phyloP scores from a whole-genome alignment of 768 basidiomycete genomes.

The Rhizopogon vesiculosus region DNA sequence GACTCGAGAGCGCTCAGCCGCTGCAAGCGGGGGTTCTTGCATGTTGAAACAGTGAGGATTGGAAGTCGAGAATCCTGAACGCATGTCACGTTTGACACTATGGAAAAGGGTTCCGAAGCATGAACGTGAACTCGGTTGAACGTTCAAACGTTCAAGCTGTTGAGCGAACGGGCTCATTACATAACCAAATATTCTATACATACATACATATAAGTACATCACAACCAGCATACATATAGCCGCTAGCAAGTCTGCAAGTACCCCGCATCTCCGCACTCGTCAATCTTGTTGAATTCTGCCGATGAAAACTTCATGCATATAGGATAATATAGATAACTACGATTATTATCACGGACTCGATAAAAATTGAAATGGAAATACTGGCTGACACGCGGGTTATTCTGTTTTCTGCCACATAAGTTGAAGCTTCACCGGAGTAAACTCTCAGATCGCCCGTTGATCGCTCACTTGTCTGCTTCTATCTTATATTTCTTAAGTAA shows the following conservation, averaged over 20 bases:
- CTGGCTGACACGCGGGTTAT: background rate
- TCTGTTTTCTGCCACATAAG: background rate
- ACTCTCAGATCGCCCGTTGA: background rate
- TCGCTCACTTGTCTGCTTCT: background rate
- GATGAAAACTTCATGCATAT: background rate
- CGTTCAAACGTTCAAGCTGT: background rate
- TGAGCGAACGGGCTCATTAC: background rate
- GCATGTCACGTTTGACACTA: background rate
- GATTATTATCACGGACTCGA: background rate
- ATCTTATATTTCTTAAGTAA: background rate
- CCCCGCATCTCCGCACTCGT: too few species aligned
- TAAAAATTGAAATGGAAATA: background rate
- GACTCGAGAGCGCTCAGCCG: conserved; percentile 32
- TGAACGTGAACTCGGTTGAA: background rate
- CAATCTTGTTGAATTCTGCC: too few species aligned
- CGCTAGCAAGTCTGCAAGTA: too few species aligned
- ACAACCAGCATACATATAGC: too few species aligned
- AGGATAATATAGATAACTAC: background rate
- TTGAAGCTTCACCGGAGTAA: background rate
- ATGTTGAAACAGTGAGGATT: conserved; percentile 39
- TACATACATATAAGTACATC: too few species aligned
- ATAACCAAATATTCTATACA: too few species aligned
- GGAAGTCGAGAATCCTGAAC: conserved; percentile 5
- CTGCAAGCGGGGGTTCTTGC: conserved; percentile 38
- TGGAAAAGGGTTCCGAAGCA: background rate